phyloP scores from a whole-genome alignment of 192 early-diverging fungal species.

The Oehlia diaphana region DNA sequence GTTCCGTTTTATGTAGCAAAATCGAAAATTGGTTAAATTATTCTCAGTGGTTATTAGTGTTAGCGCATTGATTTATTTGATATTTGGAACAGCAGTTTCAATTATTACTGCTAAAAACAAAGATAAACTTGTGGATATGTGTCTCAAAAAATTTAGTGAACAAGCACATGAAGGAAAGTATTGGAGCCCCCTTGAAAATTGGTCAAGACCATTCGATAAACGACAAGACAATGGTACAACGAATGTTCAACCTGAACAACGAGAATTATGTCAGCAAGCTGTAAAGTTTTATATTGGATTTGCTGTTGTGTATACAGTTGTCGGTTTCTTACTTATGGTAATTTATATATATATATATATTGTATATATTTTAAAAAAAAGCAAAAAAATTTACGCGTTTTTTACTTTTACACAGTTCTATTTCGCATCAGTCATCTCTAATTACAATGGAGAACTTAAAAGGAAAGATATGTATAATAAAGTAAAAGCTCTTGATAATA shows the following conservation, averaged over 20 bases:
- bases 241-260: background rate
- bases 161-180: background rate
- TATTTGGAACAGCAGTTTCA: background rate
- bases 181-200: background rate
- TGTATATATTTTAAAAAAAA: background rate
- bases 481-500: background rate
- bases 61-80: conserved; percentile 5
- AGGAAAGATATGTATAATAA: background rate
- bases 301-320: background rate
- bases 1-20: background rate
- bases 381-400: background rate
- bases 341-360: background rate
- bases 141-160: background rate
- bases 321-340: conserved; percentile 13
- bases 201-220: background rate
- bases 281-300: conserved; percentile 1
- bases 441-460: background rate
- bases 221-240: background rate
- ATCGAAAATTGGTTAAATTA: background rate
- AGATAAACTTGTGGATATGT: background rate
- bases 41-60: background rate
- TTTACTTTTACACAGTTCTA: conserved; percentile 11
- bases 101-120: background rate
- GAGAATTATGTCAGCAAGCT: background rate
- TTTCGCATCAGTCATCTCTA: background rate